Evolutionary conservation across 495 filamentous ascomycete species (phyloP), one percentile per base, ranked within the genome.

Genomic region (Friedmanniomyces simplex): DNA sequence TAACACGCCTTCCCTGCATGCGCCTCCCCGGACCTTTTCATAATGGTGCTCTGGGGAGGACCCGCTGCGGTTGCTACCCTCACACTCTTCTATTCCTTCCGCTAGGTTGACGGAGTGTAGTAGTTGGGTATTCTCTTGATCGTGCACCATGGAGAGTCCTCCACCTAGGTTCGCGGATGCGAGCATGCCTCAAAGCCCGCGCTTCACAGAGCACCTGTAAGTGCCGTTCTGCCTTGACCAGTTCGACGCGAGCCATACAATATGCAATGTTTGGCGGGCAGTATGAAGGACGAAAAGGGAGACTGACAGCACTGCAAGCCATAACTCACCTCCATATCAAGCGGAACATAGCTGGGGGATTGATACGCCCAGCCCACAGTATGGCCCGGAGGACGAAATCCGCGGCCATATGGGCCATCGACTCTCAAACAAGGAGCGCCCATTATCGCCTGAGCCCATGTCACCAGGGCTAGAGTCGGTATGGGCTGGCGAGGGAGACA

Each of bases 401-500:
- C 12, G 26, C 5, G 14, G 28, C 6, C 50, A 47, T 6, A 47
- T 57, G 42, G 24, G 30, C 3, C 54, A 28, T 28, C 4, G 54
- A 16, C 45, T 57, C 11, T 57, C 54, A 16, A 48, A 28, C 45
- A 57, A 57, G 22, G 54, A 37, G 14, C 54, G 54, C 16, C 18
- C 54, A 2, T 7, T 28, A 4, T 43, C 46, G n/a, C 52, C 52
- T 6, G 42, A 58, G 25, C 8, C 28, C 14, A 28, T 30, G 36
- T 50, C 57, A 20, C 50, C 57, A 11, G 57, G 49, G 1, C 57
- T 59, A 5, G 36, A 59, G 26, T 59, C 57, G 5, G 39, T 59
- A 26, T 53, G 57, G 51, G 57, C 37, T 47, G 50, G 37, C 4
- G 57, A 59, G 28, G 57, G 57, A 10, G 51, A 32, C 22, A 59